Evolutionary conservation across 2,329 filamentous ascomycete species (phyloP).

Genomic region (Neocucurbitaria cava): DNA sequence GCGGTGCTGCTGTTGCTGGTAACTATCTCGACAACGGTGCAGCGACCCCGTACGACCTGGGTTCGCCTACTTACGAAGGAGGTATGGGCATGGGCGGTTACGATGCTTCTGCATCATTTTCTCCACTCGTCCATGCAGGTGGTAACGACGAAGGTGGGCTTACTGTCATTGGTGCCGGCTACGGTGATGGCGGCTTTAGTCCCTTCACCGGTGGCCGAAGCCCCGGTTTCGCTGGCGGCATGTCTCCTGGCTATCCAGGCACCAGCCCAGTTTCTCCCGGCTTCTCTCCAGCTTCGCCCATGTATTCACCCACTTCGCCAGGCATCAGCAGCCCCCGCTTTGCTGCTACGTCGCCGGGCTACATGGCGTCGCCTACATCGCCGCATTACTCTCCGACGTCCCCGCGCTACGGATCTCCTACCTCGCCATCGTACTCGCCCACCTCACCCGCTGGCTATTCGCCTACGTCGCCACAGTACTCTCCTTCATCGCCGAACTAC

Average conservation of each 20-base stretch:
- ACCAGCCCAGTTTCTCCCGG: constrained; percentile 54
- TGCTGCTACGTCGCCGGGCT: constrained; percentile 61
- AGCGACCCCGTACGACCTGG: constrained; percentile 88
- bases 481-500: constrained; percentile 54
- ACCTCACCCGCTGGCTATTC: constrained; percentile 60
- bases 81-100: constrained; percentile 67
- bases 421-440: constrained; percentile 65
- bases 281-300: constrained; percentile 47
- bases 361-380: constrained; percentile 60
- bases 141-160: constrained; percentile 64
- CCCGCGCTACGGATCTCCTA: constrained; percentile 55
- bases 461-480: constrained; percentile 57
- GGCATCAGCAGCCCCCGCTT: constrained; percentile 64
- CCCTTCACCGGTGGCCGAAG: constrained; percentile 71
- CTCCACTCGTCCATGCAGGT: constrained; percentile 76
- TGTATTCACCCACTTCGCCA: constrained; percentile 70
- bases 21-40: constrained; percentile 77
- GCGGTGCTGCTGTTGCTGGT: constrained; percentile 77
- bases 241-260: constrained; percentile 50
- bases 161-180: constrained; percentile 68
- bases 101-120: constrained; percentile 64
- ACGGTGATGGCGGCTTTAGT: constrained; percentile 66
- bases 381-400: constrained; percentile 68
- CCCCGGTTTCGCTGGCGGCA: constrained; percentile 56
- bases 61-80: constrained; percentile 68